A percentile compares a stretch with the other conserved stretches of the same genome.
phyloP scores from a whole-genome alignment of 1,284 basidiomycete species.

The Puccinia coronata region DNA sequence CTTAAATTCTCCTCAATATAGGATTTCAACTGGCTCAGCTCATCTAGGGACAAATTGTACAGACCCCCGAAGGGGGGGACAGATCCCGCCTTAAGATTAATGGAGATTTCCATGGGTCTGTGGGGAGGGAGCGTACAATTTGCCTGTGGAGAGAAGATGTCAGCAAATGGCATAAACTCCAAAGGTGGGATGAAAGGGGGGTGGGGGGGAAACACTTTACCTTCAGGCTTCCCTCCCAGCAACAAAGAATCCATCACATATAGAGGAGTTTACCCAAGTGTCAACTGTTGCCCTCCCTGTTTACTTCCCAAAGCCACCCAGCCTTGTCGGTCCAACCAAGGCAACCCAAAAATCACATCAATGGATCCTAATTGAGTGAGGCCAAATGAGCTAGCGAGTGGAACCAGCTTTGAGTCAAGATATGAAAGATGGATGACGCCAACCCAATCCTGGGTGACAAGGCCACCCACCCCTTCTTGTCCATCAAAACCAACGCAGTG shows the following conservation, averaged over 20 bases:
- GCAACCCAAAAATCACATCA: constrained; percentile 18
- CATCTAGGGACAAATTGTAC: background rate
- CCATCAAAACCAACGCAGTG: background rate
- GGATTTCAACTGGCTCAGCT: background rate
- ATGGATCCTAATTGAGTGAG: background rate
- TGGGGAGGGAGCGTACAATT: constrained; percentile 6
- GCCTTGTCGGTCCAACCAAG: constrained; percentile 26
- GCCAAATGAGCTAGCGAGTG: background rate
- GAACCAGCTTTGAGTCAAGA: no score
- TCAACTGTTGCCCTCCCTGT: background rate
- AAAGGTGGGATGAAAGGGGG: background rate
- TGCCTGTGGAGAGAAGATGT: background rate
- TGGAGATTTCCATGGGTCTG: background rate
- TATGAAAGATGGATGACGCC: background rate
- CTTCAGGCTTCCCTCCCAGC: background rate
- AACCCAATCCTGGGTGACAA: background rate
- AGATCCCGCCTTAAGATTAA: background rate
- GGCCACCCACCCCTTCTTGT: background rate
- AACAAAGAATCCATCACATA: background rate
- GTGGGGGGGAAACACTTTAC: background rate
- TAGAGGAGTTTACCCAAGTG: background rate
- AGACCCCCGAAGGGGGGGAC: constrained; percentile 22
- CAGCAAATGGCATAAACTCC: background rate
- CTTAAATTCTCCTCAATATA: background rate
- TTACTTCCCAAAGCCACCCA: background rate